Evolutionary conservation across 2,329 filamentous ascomycete species (phyloP).

Genomic region (Diaporthe citri): DNA sequence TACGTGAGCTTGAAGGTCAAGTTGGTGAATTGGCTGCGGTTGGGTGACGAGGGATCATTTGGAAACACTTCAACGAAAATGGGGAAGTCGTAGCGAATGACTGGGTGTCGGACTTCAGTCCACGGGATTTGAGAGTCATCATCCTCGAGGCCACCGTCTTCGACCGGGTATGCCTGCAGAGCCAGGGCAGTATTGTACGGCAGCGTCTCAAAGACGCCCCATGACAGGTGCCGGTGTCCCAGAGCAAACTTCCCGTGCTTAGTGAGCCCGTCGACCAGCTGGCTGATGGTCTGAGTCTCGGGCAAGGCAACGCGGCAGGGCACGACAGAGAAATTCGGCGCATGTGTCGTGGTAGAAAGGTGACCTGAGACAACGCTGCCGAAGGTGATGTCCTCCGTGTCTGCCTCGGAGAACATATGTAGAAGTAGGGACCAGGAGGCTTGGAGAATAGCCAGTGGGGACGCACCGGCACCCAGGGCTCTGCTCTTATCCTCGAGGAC

Average conservation of each 20-base stretch:
- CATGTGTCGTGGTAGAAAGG: constrained; percentile 45
- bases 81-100: constrained; percentile 42
- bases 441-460: constrained; percentile 51
- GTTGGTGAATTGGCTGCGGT: constrained; percentile 5
- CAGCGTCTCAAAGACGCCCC: constrained; percentile 46
- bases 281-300: constrained; percentile 34
- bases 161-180: constrained; percentile 48
- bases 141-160: constrained; percentile 1
- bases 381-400: constrained; percentile 51
- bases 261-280: constrained; percentile 41
- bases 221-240: constrained; percentile 45
- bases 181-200: constrained; percentile 53
- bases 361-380: constrained; percentile 51
- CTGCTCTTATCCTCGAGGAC: constrained; percentile 41
- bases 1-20: constrained; percentile 41
- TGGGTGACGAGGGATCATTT: constrained; percentile 6
- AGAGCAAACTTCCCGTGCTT: constrained; percentile 34
- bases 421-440: constrained; percentile 53
- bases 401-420: constrained; percentile 48
- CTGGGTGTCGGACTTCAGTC: constrained; percentile 36
- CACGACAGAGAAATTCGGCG: constrained; percentile 51
- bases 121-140: constrained; percentile 29
- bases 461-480: constrained; percentile 43
- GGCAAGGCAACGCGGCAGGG: constrained; percentile 48
- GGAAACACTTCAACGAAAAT: constrained; percentile 41